Base-by-base conservation (phyloP, 108 stramenopile genomes). In the Chaetoceros muelleri region DNA sequence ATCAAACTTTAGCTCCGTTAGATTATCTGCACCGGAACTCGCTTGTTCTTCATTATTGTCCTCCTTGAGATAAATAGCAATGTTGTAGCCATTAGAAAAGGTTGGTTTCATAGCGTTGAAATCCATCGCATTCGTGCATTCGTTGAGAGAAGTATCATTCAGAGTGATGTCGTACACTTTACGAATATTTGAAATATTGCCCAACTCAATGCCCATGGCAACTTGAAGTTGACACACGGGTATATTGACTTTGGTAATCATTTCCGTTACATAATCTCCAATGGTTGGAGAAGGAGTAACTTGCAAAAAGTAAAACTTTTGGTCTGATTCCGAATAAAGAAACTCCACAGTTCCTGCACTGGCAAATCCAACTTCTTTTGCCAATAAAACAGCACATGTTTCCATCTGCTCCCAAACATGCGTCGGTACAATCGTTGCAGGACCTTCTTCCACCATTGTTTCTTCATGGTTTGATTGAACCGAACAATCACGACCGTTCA, bases 331-430 rank as follows among this genome's bases (percentile, higher is more conserved):
- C 0, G 87, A 83, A 73, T 94, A 99, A 24, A 99, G 75, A 74
- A 97, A 99, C 82, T 99, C 98, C 24, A 99, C 96, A 1, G 98
- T 99, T 20, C 98, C 98, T 2, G 98, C 96, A 74, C 97, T 99
- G 64, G 85, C 80, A 71, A 98, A 99, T n/a, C 93, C 93, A 16
- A 95, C 97, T 48, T 93, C 95, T 73, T 98, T 96, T 55, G 97
- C 96, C 24, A 99, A 73, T 18, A 78, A 64, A 1, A 99, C 91
- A 18, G 99, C 99, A 10, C 97, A 95, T 17, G 81, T 67, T 75
- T 99, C 99, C 97, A 98, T 99, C 65, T 87, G 46, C 28, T 64
- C 62, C 95, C 95, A 99, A 23, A 97, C 95, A 19, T 81, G 73
- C 2, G 93, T 84, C 3, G 73, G 31, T 1, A 97, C 99, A 18